Conservation (phyloP, 805 yeast genomes). For the Ogataea methanolica region DNA sequence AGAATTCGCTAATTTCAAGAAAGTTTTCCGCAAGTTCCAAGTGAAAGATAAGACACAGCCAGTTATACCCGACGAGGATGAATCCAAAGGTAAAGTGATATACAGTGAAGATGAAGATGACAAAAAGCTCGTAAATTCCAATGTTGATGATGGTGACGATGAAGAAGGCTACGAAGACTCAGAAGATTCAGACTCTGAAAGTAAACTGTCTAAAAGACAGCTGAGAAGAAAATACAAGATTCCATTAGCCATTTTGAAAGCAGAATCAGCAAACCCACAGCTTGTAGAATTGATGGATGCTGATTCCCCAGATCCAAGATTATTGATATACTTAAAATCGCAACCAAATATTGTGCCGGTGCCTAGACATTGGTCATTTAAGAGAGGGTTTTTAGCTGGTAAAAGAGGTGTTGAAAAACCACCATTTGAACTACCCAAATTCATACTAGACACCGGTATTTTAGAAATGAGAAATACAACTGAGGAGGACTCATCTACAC, state of each 20-base stretch:
- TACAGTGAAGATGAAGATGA: conserved; percentile 17
- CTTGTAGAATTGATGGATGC: conserved; percentile 83
- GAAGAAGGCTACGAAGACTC: conserved; percentile 17
- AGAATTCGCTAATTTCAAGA: conserved; percentile 11
- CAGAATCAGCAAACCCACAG: conserved; percentile 58
- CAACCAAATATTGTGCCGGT: conserved; percentile 66
- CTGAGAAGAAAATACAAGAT: conserved; percentile 49
- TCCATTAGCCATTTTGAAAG: conserved; percentile 64
- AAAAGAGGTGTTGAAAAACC: conserved; percentile 61
- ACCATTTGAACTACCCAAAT: conserved; percentile 75
- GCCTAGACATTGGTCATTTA: conserved; percentile 81
- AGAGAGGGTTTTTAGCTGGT: conserved; percentile 67
- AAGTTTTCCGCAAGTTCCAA: conserved; percentile 20
- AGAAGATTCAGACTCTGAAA: conserved; percentile 10
- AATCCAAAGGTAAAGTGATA: conserved; percentile 16
- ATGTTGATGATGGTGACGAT: conserved; percentile 8
- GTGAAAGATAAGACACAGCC: not conserved
- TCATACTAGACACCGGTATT: conserved; percentile 79
- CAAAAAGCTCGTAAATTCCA: not conserved
- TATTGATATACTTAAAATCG: conserved; percentile 61
- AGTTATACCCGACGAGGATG: not conserved
- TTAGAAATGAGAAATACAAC: conserved; percentile 73
- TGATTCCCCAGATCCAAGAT: conserved; percentile 73
- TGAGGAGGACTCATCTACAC: conserved; percentile 46
- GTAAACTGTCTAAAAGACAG: conserved; percentile 43